These are phyloP conservation scores for Rubia balearica DNA, from an alignment of 305 asterid genomes.

Conservation along the genomic window DNA sequence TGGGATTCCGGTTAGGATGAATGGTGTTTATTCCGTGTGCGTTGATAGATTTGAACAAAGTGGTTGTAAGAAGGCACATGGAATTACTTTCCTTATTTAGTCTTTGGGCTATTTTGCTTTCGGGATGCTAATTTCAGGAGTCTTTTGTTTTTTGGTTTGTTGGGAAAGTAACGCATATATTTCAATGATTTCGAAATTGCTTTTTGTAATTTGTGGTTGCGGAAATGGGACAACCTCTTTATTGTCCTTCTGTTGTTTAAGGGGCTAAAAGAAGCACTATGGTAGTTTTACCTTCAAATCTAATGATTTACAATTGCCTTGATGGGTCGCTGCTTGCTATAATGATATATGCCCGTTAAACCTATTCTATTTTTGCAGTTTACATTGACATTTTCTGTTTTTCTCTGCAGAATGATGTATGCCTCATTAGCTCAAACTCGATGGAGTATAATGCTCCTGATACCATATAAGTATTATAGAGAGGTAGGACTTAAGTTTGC, in stretches of 20 bases:
- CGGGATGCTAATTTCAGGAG: not conserved
- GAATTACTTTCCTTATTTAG: not conserved
- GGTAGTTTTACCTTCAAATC: not conserved
- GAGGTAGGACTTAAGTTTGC: conserved; percentile 44
- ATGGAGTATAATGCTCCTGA: conserved; percentile 93
- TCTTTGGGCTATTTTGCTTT: not conserved
- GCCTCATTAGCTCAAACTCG: conserved; percentile 83
- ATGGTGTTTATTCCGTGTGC: not conserved
- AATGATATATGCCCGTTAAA: not conserved
- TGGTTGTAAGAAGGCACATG: not conserved
- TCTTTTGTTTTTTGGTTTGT: not conserved
- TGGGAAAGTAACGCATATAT: not conserved
- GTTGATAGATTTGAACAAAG: not conserved
- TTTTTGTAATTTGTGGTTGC: not conserved
- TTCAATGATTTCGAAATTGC: not conserved
- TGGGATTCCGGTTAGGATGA: not conserved
- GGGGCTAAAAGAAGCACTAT: not conserved
- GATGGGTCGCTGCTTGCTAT: not conserved
- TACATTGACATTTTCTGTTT: not conserved
- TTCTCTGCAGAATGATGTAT: conserved; percentile 63
- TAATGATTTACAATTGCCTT: not conserved
- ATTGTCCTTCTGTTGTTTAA: not conserved
- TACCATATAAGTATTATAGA: conserved; percentile 60
- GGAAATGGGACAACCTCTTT: not conserved
- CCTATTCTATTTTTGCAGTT: not conserved